A percentile compares a stretch with the other conserved stretches of the same genome.
Evolutionary conservation across 176 grass and related monocot genomes (phyloP).

Genomic region (Bothriochloa decipiens): DNA sequence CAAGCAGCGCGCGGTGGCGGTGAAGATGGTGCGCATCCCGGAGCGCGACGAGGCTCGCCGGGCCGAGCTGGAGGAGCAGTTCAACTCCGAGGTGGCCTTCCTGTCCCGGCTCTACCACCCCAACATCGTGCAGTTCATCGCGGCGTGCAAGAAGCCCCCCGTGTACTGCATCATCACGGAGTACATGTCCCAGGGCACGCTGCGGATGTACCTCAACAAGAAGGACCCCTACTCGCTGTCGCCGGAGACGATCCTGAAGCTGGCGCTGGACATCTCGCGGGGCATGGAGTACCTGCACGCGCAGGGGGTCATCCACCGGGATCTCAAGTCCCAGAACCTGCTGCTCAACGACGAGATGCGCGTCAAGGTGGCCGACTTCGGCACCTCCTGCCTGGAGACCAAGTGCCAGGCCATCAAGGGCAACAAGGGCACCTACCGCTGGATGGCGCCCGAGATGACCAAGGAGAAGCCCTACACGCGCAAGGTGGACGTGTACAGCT

Average conservation of each 20-base stretch:
- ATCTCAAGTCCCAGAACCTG: conserved; percentile 97
- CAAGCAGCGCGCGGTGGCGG: conserved; percentile 84
- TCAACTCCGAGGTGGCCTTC: conserved; percentile 96
- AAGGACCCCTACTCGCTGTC: conserved; percentile 96
- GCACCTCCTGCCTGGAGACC: conserved; percentile 90
- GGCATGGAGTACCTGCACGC: conserved; percentile 97
- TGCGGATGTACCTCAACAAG: conserved; percentile 99
- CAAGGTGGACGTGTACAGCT: conserved; percentile 99
- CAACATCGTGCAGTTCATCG: conserved; percentile 96
- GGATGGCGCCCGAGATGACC: conserved; percentile 99
- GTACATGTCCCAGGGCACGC: conserved; percentile 99
- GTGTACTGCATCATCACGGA: conserved; percentile 99
- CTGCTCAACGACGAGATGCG: conserved; percentile 97
- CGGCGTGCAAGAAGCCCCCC: conserved; percentile 91
- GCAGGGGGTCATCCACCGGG: conserved; percentile 94
- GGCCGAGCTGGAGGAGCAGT: conserved; percentile 72
- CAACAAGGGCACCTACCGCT: conserved; percentile 96
- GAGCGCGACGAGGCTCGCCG: conserved; percentile 87
- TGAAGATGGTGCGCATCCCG: conserved; percentile 96
- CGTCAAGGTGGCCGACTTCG: conserved; percentile 96
- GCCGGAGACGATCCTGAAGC: conserved; percentile 76
- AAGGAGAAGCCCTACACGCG: conserved; percentile 95
- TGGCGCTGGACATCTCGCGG: conserved; percentile 90
- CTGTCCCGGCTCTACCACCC: conserved; percentile 92
- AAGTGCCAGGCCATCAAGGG: conserved; percentile 76